A percentile compares a stretch with the other conserved stretches of the same genome.
Conservation (phyloP, 179 eudicot species). For the Nepenthes alata region DNA sequence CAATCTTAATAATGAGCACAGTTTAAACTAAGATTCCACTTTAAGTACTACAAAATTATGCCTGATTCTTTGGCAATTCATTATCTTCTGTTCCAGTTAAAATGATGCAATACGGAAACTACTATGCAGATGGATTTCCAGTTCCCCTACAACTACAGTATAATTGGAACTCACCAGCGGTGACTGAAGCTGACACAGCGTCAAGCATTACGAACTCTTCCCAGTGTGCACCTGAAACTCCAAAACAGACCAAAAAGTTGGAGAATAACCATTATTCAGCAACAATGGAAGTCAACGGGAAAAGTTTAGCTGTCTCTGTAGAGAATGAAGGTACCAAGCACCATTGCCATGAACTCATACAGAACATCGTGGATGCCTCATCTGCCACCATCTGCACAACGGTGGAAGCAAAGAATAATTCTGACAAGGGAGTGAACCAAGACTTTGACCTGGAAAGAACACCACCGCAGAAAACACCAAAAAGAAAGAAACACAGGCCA, state of each 20-base stretch:
- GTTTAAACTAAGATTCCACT: no score
- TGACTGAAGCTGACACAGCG: constrained; percentile 17
- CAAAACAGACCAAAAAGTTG: constrained; percentile 28
- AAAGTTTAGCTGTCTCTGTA: constrained; percentile 11
- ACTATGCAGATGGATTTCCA: constrained; percentile 25
- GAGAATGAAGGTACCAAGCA: constrained; percentile 16
- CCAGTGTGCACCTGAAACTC: constrained; percentile 37
- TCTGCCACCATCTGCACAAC: constrained; percentile 21
- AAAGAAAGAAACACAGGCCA: constrained; percentile 50
- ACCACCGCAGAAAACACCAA: constrained; percentile 40
- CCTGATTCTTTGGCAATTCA: background rate
- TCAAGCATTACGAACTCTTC: constrained; percentile 19
- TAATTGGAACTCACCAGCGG: constrained; percentile 25
- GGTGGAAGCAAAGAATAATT: constrained; percentile 13
- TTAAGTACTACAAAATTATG: background rate
- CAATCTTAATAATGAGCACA: no score
- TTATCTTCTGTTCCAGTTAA: background rate
- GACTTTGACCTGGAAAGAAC: constrained; percentile 44
- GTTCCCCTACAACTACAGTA: constrained; percentile 15
- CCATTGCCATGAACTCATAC: constrained; percentile 14
- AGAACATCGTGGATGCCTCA: constrained; percentile 19
- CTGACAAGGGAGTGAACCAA: constrained; percentile 19
- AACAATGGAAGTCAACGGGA: constrained; percentile 18
- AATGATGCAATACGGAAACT: constrained; percentile 3
- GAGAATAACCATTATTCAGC: constrained; percentile 11